These are phyloP conservation scores for Globisporangium nodosum DNA, from an alignment of 352 stramenopile genomes.

Conservation along the genomic window DNA sequence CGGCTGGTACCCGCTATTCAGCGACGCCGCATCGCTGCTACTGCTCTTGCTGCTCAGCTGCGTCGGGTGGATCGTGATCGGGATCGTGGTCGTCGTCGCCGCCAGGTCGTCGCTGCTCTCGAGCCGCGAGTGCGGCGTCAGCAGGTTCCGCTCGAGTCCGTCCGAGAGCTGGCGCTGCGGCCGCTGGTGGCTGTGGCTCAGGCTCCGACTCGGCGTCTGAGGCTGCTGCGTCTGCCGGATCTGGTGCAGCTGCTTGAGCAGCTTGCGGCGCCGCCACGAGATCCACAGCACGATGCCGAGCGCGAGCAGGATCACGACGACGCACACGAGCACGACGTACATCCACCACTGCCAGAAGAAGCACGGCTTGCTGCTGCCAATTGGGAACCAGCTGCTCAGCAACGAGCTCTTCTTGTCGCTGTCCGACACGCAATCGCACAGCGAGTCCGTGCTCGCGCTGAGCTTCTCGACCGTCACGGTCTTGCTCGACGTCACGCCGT, in stretches of 20 bases:
- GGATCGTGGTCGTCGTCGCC: slow-evolving; percentile 11
- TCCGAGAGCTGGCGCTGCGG: slow-evolving; percentile 35
- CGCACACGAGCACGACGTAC: slow-evolving; percentile 67
- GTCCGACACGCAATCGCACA: slow-evolving; percentile 63
- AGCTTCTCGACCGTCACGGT: slow-evolving; percentile 50
- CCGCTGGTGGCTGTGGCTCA: not conserved
- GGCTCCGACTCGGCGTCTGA: no score
- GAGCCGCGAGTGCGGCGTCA: slow-evolving; percentile 20
- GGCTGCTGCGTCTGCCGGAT: slow-evolving; percentile 24
- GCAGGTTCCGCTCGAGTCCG: slow-evolving; percentile 35
- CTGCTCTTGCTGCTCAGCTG: slow-evolving; percentile 5
- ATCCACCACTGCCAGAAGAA: slow-evolving; percentile 89
- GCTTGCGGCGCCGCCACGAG: slow-evolving; percentile 40
- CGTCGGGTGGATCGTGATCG: slow-evolving; percentile 11
- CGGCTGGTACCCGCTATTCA: slow-evolving; percentile 7
- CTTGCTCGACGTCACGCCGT: slow-evolving; percentile 62
- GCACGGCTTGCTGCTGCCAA: slow-evolving; percentile 59
- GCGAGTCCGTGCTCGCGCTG: slow-evolving; percentile 20
- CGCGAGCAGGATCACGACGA: slow-evolving; percentile 52
- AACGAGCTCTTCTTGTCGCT: slow-evolving; percentile 53
- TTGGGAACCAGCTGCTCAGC: slow-evolving; percentile 50
- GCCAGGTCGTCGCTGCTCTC: slow-evolving; percentile 3
- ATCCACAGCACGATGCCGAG: slow-evolving; percentile 42
- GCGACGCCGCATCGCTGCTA: slow-evolving; percentile 21
- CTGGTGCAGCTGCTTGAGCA: slow-evolving; percentile 34